These are phyloP conservation scores for Skeletonema grethae DNA, from an alignment of 108 stramenopile genomes.

Conservation along the genomic window DNA sequence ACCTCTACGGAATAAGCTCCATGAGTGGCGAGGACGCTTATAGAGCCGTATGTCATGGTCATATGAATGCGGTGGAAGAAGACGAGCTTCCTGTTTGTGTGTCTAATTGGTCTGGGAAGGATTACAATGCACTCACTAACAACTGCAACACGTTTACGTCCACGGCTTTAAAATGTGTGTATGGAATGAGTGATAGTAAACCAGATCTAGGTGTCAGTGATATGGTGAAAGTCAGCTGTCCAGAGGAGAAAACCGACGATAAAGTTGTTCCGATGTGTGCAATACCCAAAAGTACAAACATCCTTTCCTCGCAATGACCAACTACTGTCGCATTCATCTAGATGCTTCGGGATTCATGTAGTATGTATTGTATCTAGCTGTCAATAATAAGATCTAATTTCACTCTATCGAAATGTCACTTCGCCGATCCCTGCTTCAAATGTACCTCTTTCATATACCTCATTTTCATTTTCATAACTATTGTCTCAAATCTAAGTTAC, in stretches of 20 bases:
- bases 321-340: too few relatives aligned
- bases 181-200: conserved; percentile 48
- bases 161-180: conserved; percentile 46
- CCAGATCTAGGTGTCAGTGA: conserved; percentile 50
- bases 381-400: too few relatives aligned
- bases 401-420: too few relatives aligned
- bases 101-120: conserved; percentile 46
- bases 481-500: too few relatives aligned
- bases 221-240: conserved; percentile 38
- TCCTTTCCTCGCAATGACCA: too few relatives aligned
- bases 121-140: conserved; percentile 53
- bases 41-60: conserved; percentile 39
- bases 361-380: too few relatives aligned
- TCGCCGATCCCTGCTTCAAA: too few relatives aligned
- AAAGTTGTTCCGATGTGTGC: not conserved
- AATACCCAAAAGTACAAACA: not conserved
- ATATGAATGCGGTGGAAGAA: conserved; percentile 36
- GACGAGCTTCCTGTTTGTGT: conserved; percentile 33
- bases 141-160: conserved; percentile 55
- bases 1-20: conserved; percentile 34
- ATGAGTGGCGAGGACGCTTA: conserved; percentile 36
- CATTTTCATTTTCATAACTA: too few relatives aligned
- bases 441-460: too few relatives aligned
- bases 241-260: conserved; percentile 22
- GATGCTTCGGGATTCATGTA: too few relatives aligned